Evolutionary conservation across 805 yeast species (phyloP), one percentile per base, ranked within the genome.

Genomic region (Starmerella roubikii): DNA sequence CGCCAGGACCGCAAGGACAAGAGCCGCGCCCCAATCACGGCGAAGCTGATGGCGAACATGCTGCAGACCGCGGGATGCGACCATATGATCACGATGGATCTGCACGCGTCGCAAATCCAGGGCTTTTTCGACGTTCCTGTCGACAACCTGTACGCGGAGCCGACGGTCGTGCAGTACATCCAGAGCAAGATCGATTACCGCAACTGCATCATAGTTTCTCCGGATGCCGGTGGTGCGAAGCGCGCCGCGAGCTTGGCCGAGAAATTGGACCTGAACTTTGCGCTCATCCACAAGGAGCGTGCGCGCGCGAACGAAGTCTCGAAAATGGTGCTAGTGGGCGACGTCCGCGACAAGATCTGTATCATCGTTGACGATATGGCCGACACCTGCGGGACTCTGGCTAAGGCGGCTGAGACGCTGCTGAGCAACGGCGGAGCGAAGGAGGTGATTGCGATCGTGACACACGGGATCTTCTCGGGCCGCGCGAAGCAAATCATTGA

Each of bases 211-310:
- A 73, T 91, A 39, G 93, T 91, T 11, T 85, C 95, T 3, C 98
- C 98, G 3, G 98, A 91, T 62, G 98, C 98, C 2, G 98, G 98
- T 52, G 98, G 98, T 45, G 98, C 98, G 36, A 91, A 91, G 61
- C 74, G 98, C 50, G 98, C 88, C 19, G 97, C 98, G 1, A 78
- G 88, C 3, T 66, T 91, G 40, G 98, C 98, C n/a, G 98, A 88
- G 56, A 75, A 82, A 53, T 67, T 91, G 46, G 97, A 91, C 54
- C 69, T 88, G 49, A 85, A 81, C 57, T 88, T 91, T 63, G 98
- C 98, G 1, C 72, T 91, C 58, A 91, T 91, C 55, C 98, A 91
- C 66, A 91, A 91, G 62, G 98, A 91, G 66, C 74, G 98, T 59
- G 93, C 85, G 33, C 76, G 82, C 54, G 97, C 98, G 35, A 91